Conservation (phyloP, 352 stramenopile species). For the Hyphochytrium catenoides region DNA sequence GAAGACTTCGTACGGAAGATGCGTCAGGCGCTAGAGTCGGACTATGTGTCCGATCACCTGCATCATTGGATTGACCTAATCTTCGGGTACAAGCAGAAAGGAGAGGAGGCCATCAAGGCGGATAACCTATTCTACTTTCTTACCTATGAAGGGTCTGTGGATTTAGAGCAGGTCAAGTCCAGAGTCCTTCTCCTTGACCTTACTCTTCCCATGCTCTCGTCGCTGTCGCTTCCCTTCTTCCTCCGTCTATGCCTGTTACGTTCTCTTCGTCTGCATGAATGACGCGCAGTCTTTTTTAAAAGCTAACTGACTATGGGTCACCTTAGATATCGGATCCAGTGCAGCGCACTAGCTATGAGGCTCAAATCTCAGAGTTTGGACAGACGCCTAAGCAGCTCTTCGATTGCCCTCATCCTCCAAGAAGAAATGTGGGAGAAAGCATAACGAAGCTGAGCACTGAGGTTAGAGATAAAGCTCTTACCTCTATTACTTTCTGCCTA, state of each 20-base stretch:
- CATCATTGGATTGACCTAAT: slow-evolving; percentile 61
- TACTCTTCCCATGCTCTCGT: too few species aligned
- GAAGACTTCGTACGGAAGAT: slow-evolving; percentile 43
- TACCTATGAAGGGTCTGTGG: slow-evolving; percentile 57
- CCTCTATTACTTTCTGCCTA: too few species aligned
- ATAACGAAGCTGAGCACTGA: too few species aligned
- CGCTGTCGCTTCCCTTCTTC: too few species aligned
- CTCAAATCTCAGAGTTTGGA: slow-evolving; percentile 76
- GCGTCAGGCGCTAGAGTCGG: slow-evolving; percentile 37
- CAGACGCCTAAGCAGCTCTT: slow-evolving; percentile 62
- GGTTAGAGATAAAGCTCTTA: too few species aligned
- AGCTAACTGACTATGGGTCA: too few species aligned
- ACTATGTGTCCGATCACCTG: slow-evolving; percentile 34
- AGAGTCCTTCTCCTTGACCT: too few species aligned
- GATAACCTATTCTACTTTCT: slow-evolving; percentile 71
- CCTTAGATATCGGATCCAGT: slow-evolving; percentile 65
- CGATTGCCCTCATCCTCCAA: slow-evolving; percentile 31
- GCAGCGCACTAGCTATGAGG: slow-evolving; percentile 75
- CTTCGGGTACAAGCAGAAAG: slow-evolving; percentile 45
- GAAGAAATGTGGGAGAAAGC: too few species aligned
- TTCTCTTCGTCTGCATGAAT: too few species aligned
- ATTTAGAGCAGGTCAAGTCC: slow-evolving; percentile 55
- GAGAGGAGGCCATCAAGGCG: slow-evolving; percentile 31
- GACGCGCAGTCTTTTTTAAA: too few species aligned
- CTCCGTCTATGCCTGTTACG: too few species aligned